A percentile compares a stretch with the other conserved stretches of the same genome.
Evolutionary conservation across 2,329 filamentous ascomycete species (phyloP).

Genomic region (Xylaria sp.): DNA sequence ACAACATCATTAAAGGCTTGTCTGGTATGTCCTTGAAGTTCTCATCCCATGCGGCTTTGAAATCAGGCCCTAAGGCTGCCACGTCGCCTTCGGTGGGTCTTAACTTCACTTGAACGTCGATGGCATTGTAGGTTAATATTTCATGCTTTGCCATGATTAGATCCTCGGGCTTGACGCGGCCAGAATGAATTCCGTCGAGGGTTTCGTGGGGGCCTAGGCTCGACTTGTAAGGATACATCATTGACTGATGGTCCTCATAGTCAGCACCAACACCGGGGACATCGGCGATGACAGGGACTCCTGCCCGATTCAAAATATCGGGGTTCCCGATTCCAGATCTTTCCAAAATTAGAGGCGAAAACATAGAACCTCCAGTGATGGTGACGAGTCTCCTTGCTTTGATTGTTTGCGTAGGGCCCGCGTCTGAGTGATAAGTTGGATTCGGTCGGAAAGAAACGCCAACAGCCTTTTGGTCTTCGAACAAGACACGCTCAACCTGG

Average conservation of each 20-base stretch:
- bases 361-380: too few relatives aligned
- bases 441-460: slow-evolving; percentile 38
- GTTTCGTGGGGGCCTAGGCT: slow-evolving; percentile 38
- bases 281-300: slow-evolving; percentile 53
- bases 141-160: slow-evolving; percentile 36
- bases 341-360: slow-evolving; percentile 58
- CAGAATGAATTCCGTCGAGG: slow-evolving; percentile 33
- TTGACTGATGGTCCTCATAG: slow-evolving; percentile 63
- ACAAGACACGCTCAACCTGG: slow-evolving; percentile 53
- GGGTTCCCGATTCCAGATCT: slow-evolving; percentile 62
- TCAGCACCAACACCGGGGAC: slow-evolving; percentile 60
- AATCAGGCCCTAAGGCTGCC: slow-evolving; percentile 40
- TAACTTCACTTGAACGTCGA: slow-evolving; percentile 41
- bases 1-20: slow-evolving; percentile 17
- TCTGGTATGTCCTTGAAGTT: slow-evolving; percentile 38
- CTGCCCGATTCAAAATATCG: slow-evolving; percentile 55
- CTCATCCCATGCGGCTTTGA: slow-evolving; percentile 40
- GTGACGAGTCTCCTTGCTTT: too few relatives aligned
- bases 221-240: slow-evolving; percentile 59
- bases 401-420: too few relatives aligned
- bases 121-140: slow-evolving; percentile 43
- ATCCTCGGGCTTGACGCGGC: slow-evolving; percentile 26
- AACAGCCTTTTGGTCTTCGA: slow-evolving; percentile 32
- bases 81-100: slow-evolving; percentile 43
- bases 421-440: slow-evolving; percentile 10